Conservation (phyloP, 148 eudicot species). For the Heliosperma pusillum region DNA sequence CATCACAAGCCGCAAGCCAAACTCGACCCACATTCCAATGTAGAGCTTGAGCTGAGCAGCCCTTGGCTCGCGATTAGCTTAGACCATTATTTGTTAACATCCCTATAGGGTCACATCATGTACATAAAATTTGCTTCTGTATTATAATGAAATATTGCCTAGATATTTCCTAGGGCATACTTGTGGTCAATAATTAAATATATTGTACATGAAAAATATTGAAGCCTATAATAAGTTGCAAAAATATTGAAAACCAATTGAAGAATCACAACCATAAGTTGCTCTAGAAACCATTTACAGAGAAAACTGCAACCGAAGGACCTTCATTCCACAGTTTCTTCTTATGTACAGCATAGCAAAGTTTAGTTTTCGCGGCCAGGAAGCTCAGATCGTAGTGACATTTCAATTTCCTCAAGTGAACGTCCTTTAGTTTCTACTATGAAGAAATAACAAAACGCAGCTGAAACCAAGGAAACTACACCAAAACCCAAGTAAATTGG, state of each 20-base stretch:
- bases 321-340: neutral
- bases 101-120: no score
- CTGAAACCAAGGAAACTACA: conserved; percentile 55
- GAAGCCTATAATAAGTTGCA: no score
- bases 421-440: conserved; percentile 78
- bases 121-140: no score
- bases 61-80: no score
- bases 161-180: neutral
- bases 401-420: conserved; percentile 81
- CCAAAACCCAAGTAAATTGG: conserved; percentile 68
- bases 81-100: no score
- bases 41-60: no score
- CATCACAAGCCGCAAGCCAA: no score
- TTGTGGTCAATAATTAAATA: neutral
- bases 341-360: neutral
- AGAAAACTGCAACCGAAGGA: neutral
- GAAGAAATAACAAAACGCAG: conserved; percentile 48
- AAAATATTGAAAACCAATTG: no score
- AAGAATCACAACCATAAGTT: no score
- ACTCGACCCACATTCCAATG: no score
- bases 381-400: conserved; percentile 47
- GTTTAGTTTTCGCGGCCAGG: conserved; percentile 33
- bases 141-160: no score
- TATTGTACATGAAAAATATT: neutral
- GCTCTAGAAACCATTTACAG: no score